Percentiles rank a stretch among this genome's conserved stretches.
These are phyloP conservation scores for Aspergillus latus DNA, from an alignment of 2,329 filamentous ascomycete genomes.

Conservation along the genomic window DNA sequence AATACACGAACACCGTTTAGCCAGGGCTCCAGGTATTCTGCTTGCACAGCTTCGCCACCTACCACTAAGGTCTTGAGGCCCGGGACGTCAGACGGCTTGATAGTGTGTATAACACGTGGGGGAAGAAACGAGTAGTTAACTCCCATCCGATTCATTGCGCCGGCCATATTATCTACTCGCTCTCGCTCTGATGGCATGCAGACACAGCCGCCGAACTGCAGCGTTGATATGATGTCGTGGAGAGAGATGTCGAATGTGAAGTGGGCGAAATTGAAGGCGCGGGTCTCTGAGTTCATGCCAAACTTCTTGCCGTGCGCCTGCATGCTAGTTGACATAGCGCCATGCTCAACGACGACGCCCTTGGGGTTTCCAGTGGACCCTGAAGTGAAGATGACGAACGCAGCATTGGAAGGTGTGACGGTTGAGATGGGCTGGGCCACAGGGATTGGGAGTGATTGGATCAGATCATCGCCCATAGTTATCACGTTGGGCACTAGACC, in stretches of 20 bases:
- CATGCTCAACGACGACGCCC: background rate
- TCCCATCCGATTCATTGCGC: background rate
- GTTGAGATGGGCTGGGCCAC: background rate
- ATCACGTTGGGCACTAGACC: background rate
- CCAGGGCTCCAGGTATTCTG: background rate
- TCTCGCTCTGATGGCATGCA: background rate
- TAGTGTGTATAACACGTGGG: background rate
- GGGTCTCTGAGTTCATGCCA: background rate
- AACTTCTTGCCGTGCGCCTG: background rate
- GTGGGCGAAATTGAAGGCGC: background rate
- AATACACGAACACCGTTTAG: background rate
- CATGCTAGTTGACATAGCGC: background rate
- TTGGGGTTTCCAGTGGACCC: background rate
- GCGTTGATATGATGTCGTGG: background rate
- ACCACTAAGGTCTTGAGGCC: background rate
- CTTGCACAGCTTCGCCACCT: background rate
- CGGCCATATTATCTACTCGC: background rate
- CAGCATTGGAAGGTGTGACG: background rate
- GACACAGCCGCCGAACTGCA: background rate
- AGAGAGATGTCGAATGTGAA: background rate
- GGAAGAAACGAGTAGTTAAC: background rate
- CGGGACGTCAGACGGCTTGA: background rate
- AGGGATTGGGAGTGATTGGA: background rate
- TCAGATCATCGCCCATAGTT: background rate
- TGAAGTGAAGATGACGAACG: slow-evolving; percentile 5